Percentiles rank a stretch among this genome's conserved stretches.
Conservation (phyloP, 1,139 yeast species). For the Pichia norvegensis region DNA sequence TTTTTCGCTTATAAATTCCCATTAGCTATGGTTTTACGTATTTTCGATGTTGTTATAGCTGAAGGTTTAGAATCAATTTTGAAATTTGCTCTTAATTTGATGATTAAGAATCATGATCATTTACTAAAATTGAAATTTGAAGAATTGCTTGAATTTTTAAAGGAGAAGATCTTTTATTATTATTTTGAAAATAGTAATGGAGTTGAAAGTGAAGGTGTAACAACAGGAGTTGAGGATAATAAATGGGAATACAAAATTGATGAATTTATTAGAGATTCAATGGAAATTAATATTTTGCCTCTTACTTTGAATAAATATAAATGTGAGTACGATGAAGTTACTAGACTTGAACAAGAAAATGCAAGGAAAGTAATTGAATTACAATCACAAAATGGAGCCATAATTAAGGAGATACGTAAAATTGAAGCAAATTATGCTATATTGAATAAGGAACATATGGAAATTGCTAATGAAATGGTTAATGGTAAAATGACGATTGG, state of each 20-base stretch:
- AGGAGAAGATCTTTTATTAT: conserved; percentile 67
- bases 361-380: conserved; percentile 62
- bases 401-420: conserved; percentile 66
- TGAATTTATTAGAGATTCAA: conserved; percentile 72
- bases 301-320: conserved; percentile 60
- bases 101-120: conserved; percentile 55
- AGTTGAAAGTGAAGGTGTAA: conserved; percentile 13
- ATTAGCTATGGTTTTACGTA: conserved; percentile 68
- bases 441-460: conserved; percentile 73
- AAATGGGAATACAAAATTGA: conserved; percentile 49
- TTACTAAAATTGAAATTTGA: conserved; percentile 65
- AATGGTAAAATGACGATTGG: conserved; percentile 56
- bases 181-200: conserved; percentile 40
- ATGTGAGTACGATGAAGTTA: conserved; percentile 68
- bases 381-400: conserved; percentile 57
- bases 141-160: conserved; percentile 62
- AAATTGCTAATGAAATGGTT: conserved; percentile 68
- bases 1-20: conserved; percentile 93
- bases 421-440: conserved; percentile 64
- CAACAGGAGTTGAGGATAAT: conserved; percentile 16
- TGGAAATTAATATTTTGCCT: conserved; percentile 65
- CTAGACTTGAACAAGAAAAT: conserved; percentile 59
- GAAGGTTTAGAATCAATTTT: conserved; percentile 84
- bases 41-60: conserved; percentile 76
- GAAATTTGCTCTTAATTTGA: conserved; percentile 71